phyloP scores from a whole-genome alignment of 495 filamentous ascomycete genomes.

The Amphirosellinia nigrospora region DNA sequence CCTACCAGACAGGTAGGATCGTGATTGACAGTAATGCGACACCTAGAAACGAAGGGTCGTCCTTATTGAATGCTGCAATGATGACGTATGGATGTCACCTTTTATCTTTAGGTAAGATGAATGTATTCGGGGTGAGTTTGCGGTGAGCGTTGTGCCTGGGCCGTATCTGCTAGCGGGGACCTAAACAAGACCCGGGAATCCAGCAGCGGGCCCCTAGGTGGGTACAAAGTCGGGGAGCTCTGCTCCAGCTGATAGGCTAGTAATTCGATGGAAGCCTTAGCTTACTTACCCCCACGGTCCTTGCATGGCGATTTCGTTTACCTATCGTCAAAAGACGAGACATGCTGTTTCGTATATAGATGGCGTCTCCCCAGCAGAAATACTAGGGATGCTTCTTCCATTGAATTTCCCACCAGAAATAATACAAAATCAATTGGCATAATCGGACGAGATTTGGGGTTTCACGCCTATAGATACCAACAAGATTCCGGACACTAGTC shows the following conservation, averaged over 20 bases:
- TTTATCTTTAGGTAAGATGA: not conserved
- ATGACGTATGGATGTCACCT: not conserved
- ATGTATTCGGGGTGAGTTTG: not conserved
- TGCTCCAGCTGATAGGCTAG: too few species aligned
- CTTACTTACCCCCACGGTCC: too few species aligned
- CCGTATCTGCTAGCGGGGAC: not conserved
- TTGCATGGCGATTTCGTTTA: too few species aligned
- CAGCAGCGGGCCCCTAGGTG: too few species aligned
- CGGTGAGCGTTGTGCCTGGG: not conserved
- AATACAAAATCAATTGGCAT: not conserved
- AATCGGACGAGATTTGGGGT: not conserved
- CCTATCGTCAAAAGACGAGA: too few species aligned
- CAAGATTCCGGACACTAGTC: not conserved
- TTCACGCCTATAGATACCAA: not conserved
- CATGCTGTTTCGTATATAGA: too few species aligned
- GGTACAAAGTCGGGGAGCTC: too few species aligned
- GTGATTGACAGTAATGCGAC: not conserved
- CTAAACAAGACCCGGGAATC: too few species aligned
- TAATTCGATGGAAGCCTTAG: too few species aligned
- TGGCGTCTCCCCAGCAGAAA: too few species aligned
- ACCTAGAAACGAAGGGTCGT: not conserved
- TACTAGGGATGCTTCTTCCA: too few species aligned
- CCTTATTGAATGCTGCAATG: not conserved
- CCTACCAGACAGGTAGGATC: not conserved
- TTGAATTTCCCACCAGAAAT: not conserved